phyloP scores from a whole-genome alignment of 495 filamentous ascomycete species.

The Talaromyces trachyspermus region DNA sequence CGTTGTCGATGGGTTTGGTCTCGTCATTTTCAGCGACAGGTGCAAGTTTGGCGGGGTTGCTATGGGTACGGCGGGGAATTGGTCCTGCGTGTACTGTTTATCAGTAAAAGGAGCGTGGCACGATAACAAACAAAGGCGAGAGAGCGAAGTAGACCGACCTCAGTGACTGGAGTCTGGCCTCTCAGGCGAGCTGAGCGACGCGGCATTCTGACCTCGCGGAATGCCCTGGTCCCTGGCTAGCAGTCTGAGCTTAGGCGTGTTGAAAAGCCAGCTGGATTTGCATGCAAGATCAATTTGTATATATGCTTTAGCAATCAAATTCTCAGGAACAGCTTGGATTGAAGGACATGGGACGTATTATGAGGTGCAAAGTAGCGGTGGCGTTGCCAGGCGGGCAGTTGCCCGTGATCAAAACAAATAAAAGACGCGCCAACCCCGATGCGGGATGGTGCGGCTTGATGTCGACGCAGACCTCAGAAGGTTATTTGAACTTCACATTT shows the following conservation, averaged over 20 bases:
- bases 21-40: constrained; percentile 37
- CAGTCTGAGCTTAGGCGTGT: background rate
- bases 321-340: constrained; percentile 1
- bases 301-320: no score
- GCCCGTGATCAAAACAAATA: constrained; percentile 7
- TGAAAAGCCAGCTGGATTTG: no score
- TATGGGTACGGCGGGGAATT: constrained; percentile 3
- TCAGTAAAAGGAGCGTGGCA: background rate
- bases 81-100: background rate
- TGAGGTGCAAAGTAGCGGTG: constrained; percentile 2
- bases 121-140: background rate
- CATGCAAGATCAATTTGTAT: no score
- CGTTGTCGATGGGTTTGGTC: constrained; percentile 5
- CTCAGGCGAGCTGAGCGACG: constrained; percentile 17
- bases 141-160: constrained; percentile 12
- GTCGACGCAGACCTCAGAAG: no score
- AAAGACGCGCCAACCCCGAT: background rate
- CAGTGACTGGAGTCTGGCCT: constrained; percentile 10
- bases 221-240: background rate
- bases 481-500: no score
- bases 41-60: constrained; percentile 16
- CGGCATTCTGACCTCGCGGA: constrained; percentile 8
- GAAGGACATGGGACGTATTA: background rate
- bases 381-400: constrained; percentile 1
- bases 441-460: background rate